phyloP scores from a whole-genome alignment of 73 alveolate species.

The Urostyla sp. region DNA sequence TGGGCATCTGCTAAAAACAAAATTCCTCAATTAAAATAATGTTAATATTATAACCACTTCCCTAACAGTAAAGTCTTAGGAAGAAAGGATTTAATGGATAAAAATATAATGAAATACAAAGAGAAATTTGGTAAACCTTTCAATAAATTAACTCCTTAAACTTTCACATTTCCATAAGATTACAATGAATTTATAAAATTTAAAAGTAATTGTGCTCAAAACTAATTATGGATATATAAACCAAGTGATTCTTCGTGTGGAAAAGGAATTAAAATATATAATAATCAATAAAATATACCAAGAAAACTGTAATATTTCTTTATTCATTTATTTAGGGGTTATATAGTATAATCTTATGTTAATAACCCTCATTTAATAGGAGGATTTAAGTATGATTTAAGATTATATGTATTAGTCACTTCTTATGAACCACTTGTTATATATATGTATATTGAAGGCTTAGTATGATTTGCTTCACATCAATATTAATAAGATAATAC shows the following conservation, averaged over 20 bases:
- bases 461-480: constrained; percentile 79
- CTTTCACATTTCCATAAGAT: too few species aligned
- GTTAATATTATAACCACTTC: too few species aligned
- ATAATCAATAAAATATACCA: constrained; percentile 50
- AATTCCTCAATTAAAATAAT: too few species aligned
- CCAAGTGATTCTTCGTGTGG: constrained; percentile 76
- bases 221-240: constrained; percentile 58
- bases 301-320: constrained; percentile 56
- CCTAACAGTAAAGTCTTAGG: too few species aligned
- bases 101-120: too few species aligned
- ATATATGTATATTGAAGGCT: constrained; percentile 74
- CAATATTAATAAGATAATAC: constrained; percentile 68
- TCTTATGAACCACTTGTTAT: constrained; percentile 72
- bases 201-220: too few species aligned
- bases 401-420: constrained; percentile 75
- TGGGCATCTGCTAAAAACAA: too few species aligned
- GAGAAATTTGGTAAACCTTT: too few species aligned
- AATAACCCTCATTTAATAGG: constrained; percentile 75
- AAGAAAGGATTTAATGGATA: too few species aligned
- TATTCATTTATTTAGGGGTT: too few species aligned
- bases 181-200: too few species aligned
- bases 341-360: constrained; percentile 67
- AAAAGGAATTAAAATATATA: constrained; percentile 70
- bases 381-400: constrained; percentile 76
- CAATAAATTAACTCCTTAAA: too few species aligned